Conservation (phyloP, 257 asterid genomes). For the Solanum bulbocastanum region DNA sequence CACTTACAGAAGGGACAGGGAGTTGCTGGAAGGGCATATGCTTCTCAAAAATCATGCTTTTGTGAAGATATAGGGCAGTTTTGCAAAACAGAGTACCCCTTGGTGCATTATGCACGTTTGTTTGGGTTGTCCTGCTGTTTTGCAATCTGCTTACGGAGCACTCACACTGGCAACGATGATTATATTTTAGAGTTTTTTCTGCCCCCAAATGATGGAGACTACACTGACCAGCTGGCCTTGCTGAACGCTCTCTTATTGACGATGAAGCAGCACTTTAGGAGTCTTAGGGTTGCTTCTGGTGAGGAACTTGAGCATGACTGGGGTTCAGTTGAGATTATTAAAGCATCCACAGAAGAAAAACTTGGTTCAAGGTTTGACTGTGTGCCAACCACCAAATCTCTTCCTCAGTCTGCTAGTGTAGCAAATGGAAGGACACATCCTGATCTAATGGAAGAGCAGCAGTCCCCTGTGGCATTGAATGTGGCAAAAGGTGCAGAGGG, state of each 20-base stretch:
- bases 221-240: constrained; percentile 41
- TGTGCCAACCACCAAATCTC: constrained; percentile 24
- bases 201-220: constrained; percentile 36
- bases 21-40: constrained; percentile 81
- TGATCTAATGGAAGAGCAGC: constrained; percentile 29
- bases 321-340: constrained; percentile 61
- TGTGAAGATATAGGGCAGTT: constrained; percentile 59
- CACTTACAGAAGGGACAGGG: constrained; percentile 91
- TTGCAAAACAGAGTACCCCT: constrained; percentile 80
- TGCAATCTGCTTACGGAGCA: constrained; percentile 70
- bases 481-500: constrained; percentile 25
- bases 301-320: constrained; percentile 56
- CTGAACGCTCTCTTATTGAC: constrained; percentile 61
- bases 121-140: constrained; percentile 63
- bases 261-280: constrained; percentile 67
- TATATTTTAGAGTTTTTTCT: constrained; percentile 70
- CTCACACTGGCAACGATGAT: constrained; percentile 74
- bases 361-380: constrained; percentile 25
- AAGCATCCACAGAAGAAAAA: constrained; percentile 38
- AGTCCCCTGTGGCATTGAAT: constrained; percentile 15
- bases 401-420: constrained; percentile 22
- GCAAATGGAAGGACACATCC: constrained; percentile 25
- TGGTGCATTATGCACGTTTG: constrained; percentile 90
- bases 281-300: constrained; percentile 83
- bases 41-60: constrained; percentile 46